Percentiles rank a stretch among this genome's conserved stretches.
These are phyloP conservation scores for Claviceps spartinae DNA, from an alignment of 2,329 filamentous ascomycete species.

Conservation along the genomic window DNA sequence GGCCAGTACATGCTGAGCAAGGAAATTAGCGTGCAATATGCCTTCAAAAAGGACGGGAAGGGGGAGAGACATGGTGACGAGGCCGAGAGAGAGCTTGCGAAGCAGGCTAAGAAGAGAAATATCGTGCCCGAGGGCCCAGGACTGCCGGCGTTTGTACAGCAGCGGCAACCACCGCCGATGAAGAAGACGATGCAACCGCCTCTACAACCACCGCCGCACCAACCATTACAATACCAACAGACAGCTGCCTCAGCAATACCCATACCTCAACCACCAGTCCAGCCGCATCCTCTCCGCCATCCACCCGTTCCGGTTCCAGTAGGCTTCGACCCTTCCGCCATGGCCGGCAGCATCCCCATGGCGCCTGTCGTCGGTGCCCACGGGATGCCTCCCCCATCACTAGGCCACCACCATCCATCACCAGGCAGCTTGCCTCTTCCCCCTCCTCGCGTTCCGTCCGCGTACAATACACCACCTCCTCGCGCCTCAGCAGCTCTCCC, in stretches of 20 bases:
- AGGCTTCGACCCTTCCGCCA: constrained; percentile 23
- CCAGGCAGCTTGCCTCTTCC: constrained; percentile 26
- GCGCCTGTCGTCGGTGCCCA: not conserved
- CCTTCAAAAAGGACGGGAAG: constrained; percentile 98
- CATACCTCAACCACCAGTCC: constrained; percentile 11
- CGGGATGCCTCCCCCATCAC: constrained; percentile 11
- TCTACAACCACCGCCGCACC: constrained; percentile 9
- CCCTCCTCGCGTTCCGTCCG: constrained; percentile 16
- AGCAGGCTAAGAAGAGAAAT: constrained; percentile 88
- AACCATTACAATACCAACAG: constrained; percentile 2
- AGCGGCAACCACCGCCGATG: constrained; percentile 25
- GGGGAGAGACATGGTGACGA: constrained; percentile 91
- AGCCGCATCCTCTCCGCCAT: constrained; percentile 13
- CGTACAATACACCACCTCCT: constrained; percentile 17
- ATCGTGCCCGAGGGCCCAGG: constrained; percentile 70
- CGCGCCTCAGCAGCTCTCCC: constrained; percentile 27
- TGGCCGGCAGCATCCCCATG: constrained; percentile 11
- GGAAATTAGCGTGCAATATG: constrained; percentile 91
- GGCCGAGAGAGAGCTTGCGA: constrained; percentile 81
- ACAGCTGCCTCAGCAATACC: constrained; percentile 6
- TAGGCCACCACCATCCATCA: constrained; percentile 12
- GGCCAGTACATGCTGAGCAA: constrained; percentile 96
- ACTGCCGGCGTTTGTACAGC: constrained; percentile 59
- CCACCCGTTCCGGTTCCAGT: constrained; percentile 10
- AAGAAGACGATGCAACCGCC: constrained; percentile 7